Percentiles rank a stretch among this genome's conserved stretches.
phyloP scores from a whole-genome alignment of 768 basidiomycete genomes.

The Nidula microcarpa region DNA sequence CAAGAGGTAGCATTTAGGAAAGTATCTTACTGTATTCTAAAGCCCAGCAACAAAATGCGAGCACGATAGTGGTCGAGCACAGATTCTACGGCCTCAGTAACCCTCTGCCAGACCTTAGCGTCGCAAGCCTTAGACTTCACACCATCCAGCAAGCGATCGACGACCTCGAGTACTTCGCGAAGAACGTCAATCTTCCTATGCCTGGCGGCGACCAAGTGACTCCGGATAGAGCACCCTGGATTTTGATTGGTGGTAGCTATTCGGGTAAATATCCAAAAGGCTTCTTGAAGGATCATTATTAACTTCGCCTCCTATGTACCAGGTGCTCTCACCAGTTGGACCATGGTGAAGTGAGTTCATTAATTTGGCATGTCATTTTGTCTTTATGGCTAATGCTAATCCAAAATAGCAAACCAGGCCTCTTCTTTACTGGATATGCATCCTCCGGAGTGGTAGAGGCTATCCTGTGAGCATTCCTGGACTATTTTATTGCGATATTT shows the following conservation, averaged over 20 bases:
- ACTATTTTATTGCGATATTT: neutral
- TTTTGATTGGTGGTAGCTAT: slow-evolving; percentile 49
- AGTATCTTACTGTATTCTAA: neutral
- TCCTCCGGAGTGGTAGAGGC: slow-evolving; percentile 67
- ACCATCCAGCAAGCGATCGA: slow-evolving; percentile 76
- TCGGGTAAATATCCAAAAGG: slow-evolving; percentile 25
- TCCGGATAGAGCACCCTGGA: slow-evolving; percentile 51
- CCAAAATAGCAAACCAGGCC: slow-evolving; percentile 46
- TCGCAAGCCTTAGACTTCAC: slow-evolving; percentile 52
- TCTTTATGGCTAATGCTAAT: neutral
- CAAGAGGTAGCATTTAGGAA: neutral
- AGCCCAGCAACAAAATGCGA: slow-evolving; percentile 64
- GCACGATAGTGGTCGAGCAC: slow-evolving; percentile 64
- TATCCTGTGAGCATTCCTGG: slow-evolving; percentile 33
- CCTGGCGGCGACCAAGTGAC: slow-evolving; percentile 58
- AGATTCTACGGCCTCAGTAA: slow-evolving; percentile 78
- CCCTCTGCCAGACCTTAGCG: slow-evolving; percentile 57
- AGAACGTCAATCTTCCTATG: slow-evolving; percentile 65
- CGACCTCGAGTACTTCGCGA: slow-evolving; percentile 67
- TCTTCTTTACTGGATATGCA: slow-evolving; percentile 65
- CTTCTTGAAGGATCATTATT: too few species aligned
- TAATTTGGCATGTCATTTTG: neutral
- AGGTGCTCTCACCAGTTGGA: slow-evolving; percentile 54
- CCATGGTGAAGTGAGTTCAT: slow-evolving; percentile 58
- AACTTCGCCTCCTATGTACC: neutral